Percentiles rank a stretch among this genome's conserved stretches.
phyloP scores from a whole-genome alignment of 768 basidiomycete genomes.

The Auricularia cornea region DNA sequence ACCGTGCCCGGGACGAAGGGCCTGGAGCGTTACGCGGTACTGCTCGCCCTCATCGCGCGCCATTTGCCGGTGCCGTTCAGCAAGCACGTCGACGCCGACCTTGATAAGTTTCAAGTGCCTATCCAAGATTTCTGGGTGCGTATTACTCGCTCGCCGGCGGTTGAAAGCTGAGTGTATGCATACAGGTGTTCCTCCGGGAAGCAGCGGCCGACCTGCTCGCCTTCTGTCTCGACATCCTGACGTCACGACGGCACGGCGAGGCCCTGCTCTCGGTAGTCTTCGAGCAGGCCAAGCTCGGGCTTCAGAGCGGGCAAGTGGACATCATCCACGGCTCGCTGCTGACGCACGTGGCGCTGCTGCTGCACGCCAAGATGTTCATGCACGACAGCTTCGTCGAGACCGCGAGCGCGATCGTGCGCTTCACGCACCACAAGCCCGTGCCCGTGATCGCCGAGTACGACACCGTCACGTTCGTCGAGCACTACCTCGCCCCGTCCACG shows the following conservation, averaged over 20 bases:
- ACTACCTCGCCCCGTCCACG: not conserved
- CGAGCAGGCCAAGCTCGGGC: slow-evolving; percentile 74
- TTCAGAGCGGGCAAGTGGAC: slow-evolving; percentile 75
- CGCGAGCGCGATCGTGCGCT: slow-evolving; percentile 80
- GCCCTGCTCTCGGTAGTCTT: slow-evolving; percentile 61
- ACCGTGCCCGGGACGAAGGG: slow-evolving; percentile 59
- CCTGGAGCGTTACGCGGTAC: slow-evolving; percentile 83
- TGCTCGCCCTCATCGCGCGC: slow-evolving; percentile 82
- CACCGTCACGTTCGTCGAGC: slow-evolving; percentile 37
- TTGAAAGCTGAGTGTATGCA: not conserved
- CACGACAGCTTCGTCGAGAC: slow-evolving; percentile 71
- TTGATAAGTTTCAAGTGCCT: slow-evolving; percentile 89
- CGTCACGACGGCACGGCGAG: slow-evolving; percentile 37
- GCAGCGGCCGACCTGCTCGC: slow-evolving; percentile 91
- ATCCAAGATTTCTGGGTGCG: slow-evolving; percentile 67
- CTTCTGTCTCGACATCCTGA: slow-evolving; percentile 83
- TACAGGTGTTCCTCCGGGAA: slow-evolving; percentile 67
- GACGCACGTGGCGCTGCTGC: slow-evolving; percentile 82
- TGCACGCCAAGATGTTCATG: slow-evolving; percentile 97
- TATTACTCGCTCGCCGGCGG: not conserved
- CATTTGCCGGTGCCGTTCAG: slow-evolving; percentile 85
- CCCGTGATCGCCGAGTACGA: slow-evolving; percentile 93
- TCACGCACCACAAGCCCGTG: slow-evolving; percentile 81
- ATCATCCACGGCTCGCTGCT: slow-evolving; percentile 87
- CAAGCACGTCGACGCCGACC: slow-evolving; percentile 76